Conservation (phyloP, 1,139 yeast genomes). For the Diutina neorugosa region DNA sequence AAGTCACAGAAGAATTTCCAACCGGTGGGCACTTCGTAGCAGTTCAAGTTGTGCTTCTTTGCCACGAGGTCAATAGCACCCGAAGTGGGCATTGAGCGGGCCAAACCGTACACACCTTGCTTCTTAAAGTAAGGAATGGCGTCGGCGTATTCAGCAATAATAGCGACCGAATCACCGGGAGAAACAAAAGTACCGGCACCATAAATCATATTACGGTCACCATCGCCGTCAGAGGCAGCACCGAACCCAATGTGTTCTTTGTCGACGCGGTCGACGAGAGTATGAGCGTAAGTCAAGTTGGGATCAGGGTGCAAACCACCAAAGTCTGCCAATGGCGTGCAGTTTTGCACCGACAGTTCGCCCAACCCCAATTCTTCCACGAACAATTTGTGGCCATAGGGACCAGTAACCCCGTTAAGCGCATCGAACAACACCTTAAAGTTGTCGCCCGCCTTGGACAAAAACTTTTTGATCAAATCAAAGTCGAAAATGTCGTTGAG, state of each 20-base stretch:
- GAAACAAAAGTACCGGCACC: conserved; percentile 94
- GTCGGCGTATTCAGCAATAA: conserved; percentile 85
- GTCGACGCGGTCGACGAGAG: conserved; percentile 80
- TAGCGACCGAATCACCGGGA: conserved; percentile 97
- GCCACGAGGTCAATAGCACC: conserved; percentile 93
- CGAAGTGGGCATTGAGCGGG: conserved; percentile 98
- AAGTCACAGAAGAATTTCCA: conserved; percentile 97
- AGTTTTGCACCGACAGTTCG: conserved; percentile 61
- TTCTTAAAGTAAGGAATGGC: conserved; percentile 83
- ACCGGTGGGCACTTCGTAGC: conserved; percentile 97
- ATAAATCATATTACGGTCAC: conserved; percentile 97
- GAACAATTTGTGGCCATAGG: conserved; percentile 81
- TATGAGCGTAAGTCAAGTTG: conserved; percentile 84
- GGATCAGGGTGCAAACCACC: conserved; percentile 99
- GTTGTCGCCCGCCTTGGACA: conserved; percentile 33
- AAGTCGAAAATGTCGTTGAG: conserved; percentile 85
- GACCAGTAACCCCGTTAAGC: conserved; percentile 93
- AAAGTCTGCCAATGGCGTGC: conserved; percentile 71
- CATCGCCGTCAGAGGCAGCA: conserved; percentile 98
- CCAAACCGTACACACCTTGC: conserved; percentile 83
- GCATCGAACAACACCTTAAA: conserved; percentile 82
- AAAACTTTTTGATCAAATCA: conserved; percentile 61
- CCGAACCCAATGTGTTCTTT: conserved; percentile 76
- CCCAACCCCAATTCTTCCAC: conserved; percentile 77
- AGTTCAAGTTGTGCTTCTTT: conserved; percentile 53